Evolutionary conservation across 1,139 yeast species (phyloP), one percentile per base, ranked within the genome.

Genomic region (Kodamaea anthophila): DNA sequence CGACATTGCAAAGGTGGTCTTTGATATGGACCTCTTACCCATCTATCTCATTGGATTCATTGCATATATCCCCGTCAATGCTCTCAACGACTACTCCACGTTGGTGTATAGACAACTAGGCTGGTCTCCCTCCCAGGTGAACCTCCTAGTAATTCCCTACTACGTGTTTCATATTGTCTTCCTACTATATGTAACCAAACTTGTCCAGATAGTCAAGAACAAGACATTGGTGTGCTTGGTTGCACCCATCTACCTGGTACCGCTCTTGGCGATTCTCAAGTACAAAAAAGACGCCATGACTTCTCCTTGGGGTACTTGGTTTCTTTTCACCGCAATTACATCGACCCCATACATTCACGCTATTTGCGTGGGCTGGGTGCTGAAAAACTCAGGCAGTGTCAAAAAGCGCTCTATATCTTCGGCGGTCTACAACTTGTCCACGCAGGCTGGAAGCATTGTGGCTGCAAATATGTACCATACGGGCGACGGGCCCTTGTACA

Each of bases 381-480:
- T 83, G 1, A 53, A 72, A 30, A 78, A 77, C 41, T 65, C 84
- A 9, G 74, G 74, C 39, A 63, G 78, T 16, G 77, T 79, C 14
- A 55, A 76, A 26, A 60, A 73, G 5, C 59, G 87, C 42, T 70
- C 85, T 0, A 69, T 78, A 8, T 63, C 77, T 14, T 68, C 81
- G 3, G 77, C 87, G 0, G 36, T 77, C 21, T 76, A 75, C 48
- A 80, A 78, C 44, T 76, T 78, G 58, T 62, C 62, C 40, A 76
- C 72, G 1, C 86, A 79, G 48, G 49, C 70, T 1, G 78, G 78
- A 2, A 51, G 58, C 25, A 70, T 78, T 31, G 57, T 69, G 7
- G 56, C 70, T 3, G 56, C 72, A n/a, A 71, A 76, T 41, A 62
- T 77, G 14, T 80, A 78, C 49, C 60, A 77, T 33, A 47, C 51